phyloP scores from a whole-genome alignment of 1,139 yeast species.

The Magnusiomyces tetraspermus region DNA sequence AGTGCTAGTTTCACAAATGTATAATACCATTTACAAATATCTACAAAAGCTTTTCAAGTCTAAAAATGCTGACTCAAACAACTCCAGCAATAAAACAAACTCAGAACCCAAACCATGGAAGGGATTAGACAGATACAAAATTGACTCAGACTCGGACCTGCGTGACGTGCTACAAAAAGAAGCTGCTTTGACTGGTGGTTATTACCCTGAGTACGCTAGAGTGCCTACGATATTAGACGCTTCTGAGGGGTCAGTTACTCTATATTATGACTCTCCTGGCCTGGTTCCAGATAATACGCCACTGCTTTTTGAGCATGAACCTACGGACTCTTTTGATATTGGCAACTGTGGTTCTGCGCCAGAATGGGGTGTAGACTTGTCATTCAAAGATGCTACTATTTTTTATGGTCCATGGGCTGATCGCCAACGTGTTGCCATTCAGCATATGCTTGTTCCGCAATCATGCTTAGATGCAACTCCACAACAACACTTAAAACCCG shows the following conservation, averaged over 20 bases:
- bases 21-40: background rate
- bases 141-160: constrained; percentile 9
- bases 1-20: background rate
- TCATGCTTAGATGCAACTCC: constrained; percentile 52
- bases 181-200: background rate
- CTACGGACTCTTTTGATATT: constrained; percentile 36
- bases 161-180: constrained; percentile 1
- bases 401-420: constrained; percentile 97
- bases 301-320: constrained; percentile 8
- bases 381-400: constrained; percentile 52
- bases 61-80: too few species aligned
- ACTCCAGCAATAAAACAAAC: background rate
- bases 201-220: constrained; percentile 60
- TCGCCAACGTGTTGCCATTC: constrained; percentile 62
- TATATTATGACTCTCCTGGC: constrained; percentile 69
- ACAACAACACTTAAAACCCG: constrained; percentile 37
- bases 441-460: constrained; percentile 58
- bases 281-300: constrained; percentile 35
- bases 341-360: constrained; percentile 52
- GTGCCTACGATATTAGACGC: constrained; percentile 68
- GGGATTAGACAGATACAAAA: constrained; percentile 37
- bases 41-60: background rate
- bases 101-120: constrained; percentile 21
- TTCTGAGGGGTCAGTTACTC: constrained; percentile 43
- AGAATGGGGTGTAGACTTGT: constrained; percentile 54